phyloP scores from a whole-genome alignment of 192 early-diverging fungal genomes.

The Entophlyctis helioformis region DNA sequence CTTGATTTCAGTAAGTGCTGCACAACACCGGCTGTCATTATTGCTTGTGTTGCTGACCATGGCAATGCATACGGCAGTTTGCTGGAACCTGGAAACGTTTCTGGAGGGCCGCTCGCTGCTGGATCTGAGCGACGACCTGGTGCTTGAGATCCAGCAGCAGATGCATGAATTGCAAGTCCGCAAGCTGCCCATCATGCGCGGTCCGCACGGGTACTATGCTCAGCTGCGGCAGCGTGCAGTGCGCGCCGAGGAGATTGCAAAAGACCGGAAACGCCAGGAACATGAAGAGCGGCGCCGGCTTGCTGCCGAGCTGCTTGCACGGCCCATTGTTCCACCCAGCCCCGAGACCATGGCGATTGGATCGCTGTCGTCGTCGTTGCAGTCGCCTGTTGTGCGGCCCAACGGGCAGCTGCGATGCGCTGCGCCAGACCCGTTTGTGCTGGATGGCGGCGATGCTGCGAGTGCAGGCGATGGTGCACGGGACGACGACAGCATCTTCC shows the following conservation, averaged over 20 bases:
- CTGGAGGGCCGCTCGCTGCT: conserved; percentile 11
- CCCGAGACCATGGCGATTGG: too few relatives aligned
- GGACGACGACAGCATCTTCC: too few relatives aligned
- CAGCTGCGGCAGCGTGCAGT: neutral
- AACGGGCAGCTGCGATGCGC: too few relatives aligned
- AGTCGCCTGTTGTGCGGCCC: too few relatives aligned
- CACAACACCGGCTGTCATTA: neutral
- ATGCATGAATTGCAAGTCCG: conserved; percentile 14
- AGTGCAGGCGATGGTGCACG: too few relatives aligned
- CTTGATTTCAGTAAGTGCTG: conserved; percentile 29
- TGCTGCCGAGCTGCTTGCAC: too few relatives aligned
- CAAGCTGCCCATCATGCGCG: conserved; percentile 15
- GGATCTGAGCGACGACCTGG: conserved; percentile 4
- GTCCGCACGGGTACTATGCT: conserved; percentile 15
- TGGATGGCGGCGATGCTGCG: too few relatives aligned
- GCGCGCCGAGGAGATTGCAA: neutral
- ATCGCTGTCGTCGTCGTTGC: too few relatives aligned
- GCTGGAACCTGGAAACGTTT: conserved; percentile 23
- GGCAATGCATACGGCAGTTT: conserved; percentile 1
- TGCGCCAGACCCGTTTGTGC: too few relatives aligned
- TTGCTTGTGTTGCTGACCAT: neutral
- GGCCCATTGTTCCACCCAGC: too few relatives aligned
- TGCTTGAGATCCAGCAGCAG: conserved; percentile 9
- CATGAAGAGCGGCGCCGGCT: too few relatives aligned
- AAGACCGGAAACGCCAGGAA: neutral